Conservation (phyloP, 768 basidiomycete species). For the Steccherinum ochraceum region DNA sequence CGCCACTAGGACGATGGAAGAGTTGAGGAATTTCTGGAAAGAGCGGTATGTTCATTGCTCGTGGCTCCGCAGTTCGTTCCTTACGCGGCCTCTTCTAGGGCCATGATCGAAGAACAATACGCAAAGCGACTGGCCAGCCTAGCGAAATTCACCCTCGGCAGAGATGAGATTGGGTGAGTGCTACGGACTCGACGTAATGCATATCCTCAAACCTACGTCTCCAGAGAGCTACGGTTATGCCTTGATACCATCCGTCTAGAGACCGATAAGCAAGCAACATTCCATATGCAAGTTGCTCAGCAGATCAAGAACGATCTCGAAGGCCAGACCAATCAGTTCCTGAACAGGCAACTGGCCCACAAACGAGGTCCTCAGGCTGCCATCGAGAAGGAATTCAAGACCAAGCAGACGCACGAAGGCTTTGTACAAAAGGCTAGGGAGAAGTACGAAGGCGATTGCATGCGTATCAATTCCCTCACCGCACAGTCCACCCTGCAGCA, state of each 20-base stretch:
- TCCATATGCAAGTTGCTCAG: conserved; percentile 66
- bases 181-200: neutral
- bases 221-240: conserved; percentile 74
- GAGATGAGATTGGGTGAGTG: conserved; percentile 90
- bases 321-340: conserved; percentile 50
- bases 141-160: conserved; percentile 68
- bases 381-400: conserved; percentile 89
- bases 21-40: conserved; percentile 84
- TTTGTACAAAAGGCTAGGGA: conserved; percentile 87
- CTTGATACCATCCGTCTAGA: conserved; percentile 77
- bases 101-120: conserved; percentile 92
- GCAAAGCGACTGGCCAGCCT: conserved; percentile 79
- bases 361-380: conserved; percentile 65
- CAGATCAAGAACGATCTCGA: conserved; percentile 78
- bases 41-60: conserved; percentile 61
- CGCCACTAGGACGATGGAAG: conserved; percentile 81
- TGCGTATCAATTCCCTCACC: conserved; percentile 90
- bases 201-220: neutral
- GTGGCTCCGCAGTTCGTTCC: neutral
- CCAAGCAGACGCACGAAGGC: conserved; percentile 79
- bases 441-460: conserved; percentile 89
- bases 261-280: conserved; percentile 75
- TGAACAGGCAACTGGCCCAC: conserved; percentile 59
- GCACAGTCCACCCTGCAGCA: conserved; percentile 89
- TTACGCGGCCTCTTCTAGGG: conserved; percentile 52